These are phyloP conservation scores for Picochlorum costavermella DNA, from an alignment of 139 green algal genomes.

Conservation along the genomic window DNA sequence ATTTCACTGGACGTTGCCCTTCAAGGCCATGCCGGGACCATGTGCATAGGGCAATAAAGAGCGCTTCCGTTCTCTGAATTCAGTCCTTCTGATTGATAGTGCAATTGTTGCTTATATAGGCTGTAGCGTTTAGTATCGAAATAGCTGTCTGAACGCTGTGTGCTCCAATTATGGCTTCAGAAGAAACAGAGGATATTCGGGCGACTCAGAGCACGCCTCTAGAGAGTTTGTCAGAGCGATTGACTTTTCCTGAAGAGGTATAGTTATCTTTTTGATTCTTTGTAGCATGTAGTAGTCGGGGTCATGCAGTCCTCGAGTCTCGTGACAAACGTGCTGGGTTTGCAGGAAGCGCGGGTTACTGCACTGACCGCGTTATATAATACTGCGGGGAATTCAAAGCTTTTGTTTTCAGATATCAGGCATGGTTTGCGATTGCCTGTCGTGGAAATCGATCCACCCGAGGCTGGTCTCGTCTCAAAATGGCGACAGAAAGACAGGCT, in stretches of 20 bases:
- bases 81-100: no score
- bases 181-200: neutral
- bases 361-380: neutral
- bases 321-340: neutral
- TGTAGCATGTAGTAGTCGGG: neutral
- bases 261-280: neutral
- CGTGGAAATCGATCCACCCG: neutral
- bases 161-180: neutral
- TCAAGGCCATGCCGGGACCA: no score
- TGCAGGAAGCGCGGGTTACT: neutral
- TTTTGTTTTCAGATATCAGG: neutral
- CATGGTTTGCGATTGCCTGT: neutral
- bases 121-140: no score
- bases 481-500: constrained; percentile 89
- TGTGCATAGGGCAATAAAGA: no score
- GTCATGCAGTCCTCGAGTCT: no score
- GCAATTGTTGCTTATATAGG: no score
- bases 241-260: neutral
- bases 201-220: neutral
- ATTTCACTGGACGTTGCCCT: no score
- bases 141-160: no score
- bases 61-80: no score
- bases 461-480: constrained; percentile 25
- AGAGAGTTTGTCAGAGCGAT: constrained; percentile 1
- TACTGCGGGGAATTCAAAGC: neutral